These are phyloP conservation scores for Coelastrella sp. DNA, from an alignment of 139 green algal species.

Conservation along the genomic window DNA sequence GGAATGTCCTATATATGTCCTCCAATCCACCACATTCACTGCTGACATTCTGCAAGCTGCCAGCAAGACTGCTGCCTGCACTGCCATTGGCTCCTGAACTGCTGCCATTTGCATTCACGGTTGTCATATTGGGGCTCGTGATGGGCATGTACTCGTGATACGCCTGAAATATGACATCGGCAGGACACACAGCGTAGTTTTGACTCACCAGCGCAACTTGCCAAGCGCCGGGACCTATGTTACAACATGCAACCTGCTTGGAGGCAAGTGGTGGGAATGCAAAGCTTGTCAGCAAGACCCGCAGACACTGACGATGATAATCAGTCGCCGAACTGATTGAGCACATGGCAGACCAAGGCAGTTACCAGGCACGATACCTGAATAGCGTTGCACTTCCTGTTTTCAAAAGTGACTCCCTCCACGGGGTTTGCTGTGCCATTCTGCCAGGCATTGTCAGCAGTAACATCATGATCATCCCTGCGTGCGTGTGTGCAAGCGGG, in stretches of 20 bases:
- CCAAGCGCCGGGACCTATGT: background rate
- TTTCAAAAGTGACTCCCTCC: background rate
- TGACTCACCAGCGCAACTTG: background rate
- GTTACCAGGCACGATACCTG: background rate
- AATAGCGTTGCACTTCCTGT: background rate
- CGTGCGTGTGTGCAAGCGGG: no score
- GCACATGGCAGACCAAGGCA: background rate
- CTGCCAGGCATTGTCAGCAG: conserved; percentile 32
- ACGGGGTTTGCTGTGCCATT: conserved; percentile 37
- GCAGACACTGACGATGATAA: background rate
- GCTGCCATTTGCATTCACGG: no score
- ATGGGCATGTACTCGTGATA: conserved; percentile 17
- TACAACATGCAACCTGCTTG: no score
- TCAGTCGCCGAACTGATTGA: background rate
- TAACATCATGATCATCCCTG: conserved; percentile 40
- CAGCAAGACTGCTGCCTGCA: no score
- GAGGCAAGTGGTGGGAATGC: no score
- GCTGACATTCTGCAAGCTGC: no score
- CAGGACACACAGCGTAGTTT: background rate
- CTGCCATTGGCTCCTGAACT: no score
- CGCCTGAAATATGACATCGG: background rate
- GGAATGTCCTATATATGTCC: no score
- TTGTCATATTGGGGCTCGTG: no score
- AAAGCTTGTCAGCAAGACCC: no score
- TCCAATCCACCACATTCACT: no score